Conservation (phyloP, 2,329 filamentous ascomycete genomes). For the Grosmannia penicillata region DNA sequence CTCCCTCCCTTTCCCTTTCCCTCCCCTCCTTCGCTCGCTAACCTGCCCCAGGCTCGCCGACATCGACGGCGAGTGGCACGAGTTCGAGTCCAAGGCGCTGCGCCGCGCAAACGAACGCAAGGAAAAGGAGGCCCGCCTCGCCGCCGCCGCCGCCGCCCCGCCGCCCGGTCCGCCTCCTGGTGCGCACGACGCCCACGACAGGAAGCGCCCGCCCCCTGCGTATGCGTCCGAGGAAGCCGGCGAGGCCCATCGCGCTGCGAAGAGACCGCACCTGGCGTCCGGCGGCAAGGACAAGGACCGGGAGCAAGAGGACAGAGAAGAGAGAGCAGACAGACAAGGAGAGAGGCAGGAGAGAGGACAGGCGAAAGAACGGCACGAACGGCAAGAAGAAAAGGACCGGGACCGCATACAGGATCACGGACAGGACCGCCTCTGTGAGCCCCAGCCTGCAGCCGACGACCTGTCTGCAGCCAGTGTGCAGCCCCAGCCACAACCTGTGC, state of each 20-base stretch:
- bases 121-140: slow-evolving; percentile 35
- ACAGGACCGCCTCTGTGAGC: too few species aligned
- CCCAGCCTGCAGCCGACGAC: too few species aligned
- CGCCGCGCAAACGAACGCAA: slow-evolving; percentile 73
- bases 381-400: neutral
- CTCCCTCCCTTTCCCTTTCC: neutral
- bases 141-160: slow-evolving; percentile 11
- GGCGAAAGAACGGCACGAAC: slow-evolving; percentile 4
- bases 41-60: slow-evolving; percentile 51
- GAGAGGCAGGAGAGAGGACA: neutral
- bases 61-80: slow-evolving; percentile 92
- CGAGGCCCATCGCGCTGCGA: neutral
- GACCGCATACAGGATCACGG: too few species aligned
- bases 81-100: slow-evolving; percentile 92
- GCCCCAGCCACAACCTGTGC: too few species aligned
- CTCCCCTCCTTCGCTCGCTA: slow-evolving; percentile 11
- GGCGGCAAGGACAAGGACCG: too few species aligned
- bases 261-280: slow-evolving; percentile 1
- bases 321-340: neutral
- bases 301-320: neutral
- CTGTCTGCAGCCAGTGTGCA: too few species aligned
- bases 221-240: neutral
- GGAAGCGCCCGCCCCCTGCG: slow-evolving; percentile 9
- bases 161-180: too few species aligned
- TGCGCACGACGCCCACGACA: slow-evolving; percentile 2